Evolutionary conservation across 2,329 filamentous ascomycete species (phyloP), one percentile per base, ranked within the genome.

Genomic region (Paracoccidioides brasiliensis): DNA sequence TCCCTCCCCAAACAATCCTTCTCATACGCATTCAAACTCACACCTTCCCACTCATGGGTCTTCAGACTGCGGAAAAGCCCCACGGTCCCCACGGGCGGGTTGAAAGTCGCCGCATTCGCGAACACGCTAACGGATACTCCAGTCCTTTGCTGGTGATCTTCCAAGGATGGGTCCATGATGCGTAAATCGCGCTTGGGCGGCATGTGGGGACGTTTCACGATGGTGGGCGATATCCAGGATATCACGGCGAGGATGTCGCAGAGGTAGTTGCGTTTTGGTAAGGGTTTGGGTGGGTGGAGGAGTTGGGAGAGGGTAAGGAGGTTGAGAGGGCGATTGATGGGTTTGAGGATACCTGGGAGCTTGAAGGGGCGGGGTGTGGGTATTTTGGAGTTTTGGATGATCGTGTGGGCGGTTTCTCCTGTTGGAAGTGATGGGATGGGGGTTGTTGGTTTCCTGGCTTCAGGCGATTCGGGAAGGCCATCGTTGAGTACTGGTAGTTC

Each of bases 11-110:
- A 55, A 48, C 59, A 61, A 40, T 63, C 59, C 44, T 57, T 59
- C 41, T 62, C 60, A 59, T 67, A 68, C 33, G 63, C 62, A 57
- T 67, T 68, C 48, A 68, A 53, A 40, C 66, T 67, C 15, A 66
- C 51, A 9, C 59, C 60, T 30, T 63, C 63, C 56, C 60, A 64
- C 49, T 61, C 57, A 56, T 68, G 64, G 57, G 66, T 66, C 49
- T 62, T 63, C n/a, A 68, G 30, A 8, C 60, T 58, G 30, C 59
- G 56, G 53, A 67, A 62, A 43, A 68, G 56, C 1, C 61, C 66
- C 30, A 67, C 56, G 2, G 66, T 67, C 2, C 66, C 66, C 8
- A 61, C 54, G 4, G 56, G 38, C 6, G 66, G 66, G 41, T 56
- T 56, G 51, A 68, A 68, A 6, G 55, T 54, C 15, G 57, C 60